Evolutionary conservation across 306 rosid genomes (phyloP).

Genomic region (Hylodesmum podocarpum): DNA sequence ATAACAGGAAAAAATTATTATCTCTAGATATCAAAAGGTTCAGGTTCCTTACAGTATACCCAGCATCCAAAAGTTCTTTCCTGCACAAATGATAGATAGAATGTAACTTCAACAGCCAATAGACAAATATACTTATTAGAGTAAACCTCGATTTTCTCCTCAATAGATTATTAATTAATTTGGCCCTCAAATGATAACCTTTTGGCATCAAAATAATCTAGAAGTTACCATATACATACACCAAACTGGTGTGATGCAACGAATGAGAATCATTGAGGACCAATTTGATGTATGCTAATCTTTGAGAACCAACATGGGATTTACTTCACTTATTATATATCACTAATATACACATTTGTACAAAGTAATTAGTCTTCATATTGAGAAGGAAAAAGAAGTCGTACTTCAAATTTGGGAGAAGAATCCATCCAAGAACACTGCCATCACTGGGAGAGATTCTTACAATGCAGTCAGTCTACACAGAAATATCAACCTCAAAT

Average conservation of each 20-base stretch:
- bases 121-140: no score
- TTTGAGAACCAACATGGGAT: neutral
- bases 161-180: slow-evolving; percentile 18
- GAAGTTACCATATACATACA: neutral
- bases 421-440: slow-evolving; percentile 77
- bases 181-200: neutral
- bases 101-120: no score
- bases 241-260: neutral
- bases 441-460: slow-evolving; percentile 75
- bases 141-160: no score
- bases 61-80: slow-evolving; percentile 45
- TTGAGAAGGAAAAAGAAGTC: neutral
- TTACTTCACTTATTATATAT: neutral
- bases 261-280: neutral
- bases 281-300: slow-evolving; percentile 12
- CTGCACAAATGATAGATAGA: slow-evolving; percentile 48
- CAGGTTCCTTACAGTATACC: slow-evolving; percentile 56
- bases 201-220: slow-evolving; percentile 15
- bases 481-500: slow-evolving; percentile 26
- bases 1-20: no score
- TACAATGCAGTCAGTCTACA: slow-evolving; percentile 87
- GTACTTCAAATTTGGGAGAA: slow-evolving; percentile 76
- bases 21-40: slow-evolving; percentile 16
- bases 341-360: neutral
- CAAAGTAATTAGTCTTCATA: slow-evolving; percentile 2